These are phyloP conservation scores for Theobroma grandiflorum DNA, from an alignment of 441 rosid species.

Conservation along the genomic window DNA sequence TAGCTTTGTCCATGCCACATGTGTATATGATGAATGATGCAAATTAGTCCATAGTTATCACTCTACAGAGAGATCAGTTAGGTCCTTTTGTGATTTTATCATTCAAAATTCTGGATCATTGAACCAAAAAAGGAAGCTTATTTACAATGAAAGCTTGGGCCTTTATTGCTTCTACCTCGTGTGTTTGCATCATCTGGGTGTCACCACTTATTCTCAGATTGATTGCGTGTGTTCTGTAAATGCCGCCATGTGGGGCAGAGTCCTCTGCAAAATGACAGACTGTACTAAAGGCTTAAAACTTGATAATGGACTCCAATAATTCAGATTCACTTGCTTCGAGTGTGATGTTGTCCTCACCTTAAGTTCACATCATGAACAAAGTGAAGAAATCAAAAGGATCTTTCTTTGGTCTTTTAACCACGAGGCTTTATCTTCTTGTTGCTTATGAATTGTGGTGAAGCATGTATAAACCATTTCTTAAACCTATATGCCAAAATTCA, in stretches of 20 bases:
- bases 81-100: conserved; percentile 38
- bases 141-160: conserved; percentile 31
- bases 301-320: conserved; percentile 22
- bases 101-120: conserved; percentile 40
- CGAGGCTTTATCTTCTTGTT: conserved; percentile 1
- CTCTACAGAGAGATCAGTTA: conserved; percentile 32
- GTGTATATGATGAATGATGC: conserved; percentile 47
- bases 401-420: conserved; percentile 18
- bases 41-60: conserved; percentile 39
- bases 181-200: conserved; percentile 22
- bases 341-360: conserved; percentile 21
- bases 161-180: conserved; percentile 24
- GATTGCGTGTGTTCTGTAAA: conserved; percentile 24
- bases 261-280: conserved; percentile 22
- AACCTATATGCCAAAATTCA: not conserved
- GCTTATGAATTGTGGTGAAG: not conserved
- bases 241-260: conserved; percentile 17
- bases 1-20: conserved; percentile 29
- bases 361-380: not conserved
- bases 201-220: conserved; percentile 27
- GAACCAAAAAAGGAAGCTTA: conserved; percentile 38
- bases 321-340: conserved; percentile 27
- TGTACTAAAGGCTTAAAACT: conserved; percentile 17
- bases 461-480: not conserved
- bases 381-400: not conserved